Evolutionary conservation across 108 stramenopile genomes (phyloP), one percentile per base, ranked within the genome.

Genomic region (Skeletonema grethae): DNA sequence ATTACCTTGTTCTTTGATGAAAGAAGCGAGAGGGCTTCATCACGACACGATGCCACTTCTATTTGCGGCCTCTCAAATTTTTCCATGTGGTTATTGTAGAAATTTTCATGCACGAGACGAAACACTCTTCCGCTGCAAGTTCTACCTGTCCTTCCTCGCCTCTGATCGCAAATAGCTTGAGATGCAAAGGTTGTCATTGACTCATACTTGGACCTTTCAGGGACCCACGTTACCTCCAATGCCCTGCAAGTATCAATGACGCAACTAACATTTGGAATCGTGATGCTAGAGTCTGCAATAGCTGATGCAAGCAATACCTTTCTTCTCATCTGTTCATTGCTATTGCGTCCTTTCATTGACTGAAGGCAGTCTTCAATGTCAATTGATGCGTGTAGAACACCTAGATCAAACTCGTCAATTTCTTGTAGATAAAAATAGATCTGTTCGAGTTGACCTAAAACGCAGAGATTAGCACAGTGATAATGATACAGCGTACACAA

Each of bases 181-280:
- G 73, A 72, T 10, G 80, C 70, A 76, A 76, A 85, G 8, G 70
- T 35, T 1, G 84, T 77, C 29, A 31, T 75, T 5, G 77, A 38
- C 11, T 50, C 20, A 31, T 76, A 69, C 11, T 32, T 29, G 7
- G 72, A 64, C 5, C 25, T 48, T 22, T 76, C 65, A 20, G 67
- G 18, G 28, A 63, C 32, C 84, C 84, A 85, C 25, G 65, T 67
- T 31, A 85, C 84, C 63, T 82, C 67, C 34, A 85, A 59, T 5
- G 78, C 65, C 28, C 84, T 57, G 57, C 84, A 85, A 11, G 73
- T 72, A 73, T 85, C 84, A 65, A 85, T 85, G n/a, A 85, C 84
- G 34, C 63, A 65, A 5, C 77, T 65, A 7, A 85, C 84, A 35
- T 69, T 67, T 3, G 84, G 84, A 16, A 85, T 78, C 24, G 84